Conservation (phyloP, 345 rosid species). For the Salix udensis region DNA sequence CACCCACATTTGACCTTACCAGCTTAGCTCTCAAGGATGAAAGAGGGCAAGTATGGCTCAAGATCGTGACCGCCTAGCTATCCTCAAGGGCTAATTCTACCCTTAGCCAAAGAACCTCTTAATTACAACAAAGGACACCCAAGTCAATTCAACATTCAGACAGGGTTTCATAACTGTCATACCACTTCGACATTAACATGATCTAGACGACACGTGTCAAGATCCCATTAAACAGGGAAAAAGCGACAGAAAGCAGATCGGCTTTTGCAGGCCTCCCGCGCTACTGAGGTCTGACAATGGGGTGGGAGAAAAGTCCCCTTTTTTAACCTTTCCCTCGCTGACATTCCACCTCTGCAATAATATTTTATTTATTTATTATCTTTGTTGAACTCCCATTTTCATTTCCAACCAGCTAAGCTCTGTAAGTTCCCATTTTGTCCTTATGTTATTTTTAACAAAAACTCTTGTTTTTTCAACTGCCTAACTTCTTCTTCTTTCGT, state of each 20-base stretch:
- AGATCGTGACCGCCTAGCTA: not conserved
- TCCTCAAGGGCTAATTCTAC: not conserved
- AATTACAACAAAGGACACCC: not conserved
- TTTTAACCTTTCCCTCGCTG: not conserved
- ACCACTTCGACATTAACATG: not conserved
- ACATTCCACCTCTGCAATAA: slow-evolving; percentile 12
- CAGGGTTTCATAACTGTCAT: slow-evolving; percentile 4
- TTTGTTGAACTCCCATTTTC: not conserved
- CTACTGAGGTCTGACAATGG: not conserved
- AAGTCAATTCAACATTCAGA: not conserved
- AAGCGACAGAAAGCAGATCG: slow-evolving; percentile 15
- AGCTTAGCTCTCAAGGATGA: slow-evolving; percentile 1
- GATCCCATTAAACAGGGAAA: not conserved
- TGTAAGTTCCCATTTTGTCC: not conserved
- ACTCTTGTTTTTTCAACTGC: not conserved
- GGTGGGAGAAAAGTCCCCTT: slow-evolving; percentile 7
- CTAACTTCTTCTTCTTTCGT: not conserved
- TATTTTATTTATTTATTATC: not conserved
- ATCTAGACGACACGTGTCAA: slow-evolving; percentile 11
- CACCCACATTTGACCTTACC: not conserved
- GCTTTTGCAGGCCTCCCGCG: slow-evolving; percentile 10
- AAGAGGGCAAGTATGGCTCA: slow-evolving; percentile 8
- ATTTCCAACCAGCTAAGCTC: not conserved
- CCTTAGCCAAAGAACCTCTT: not conserved
- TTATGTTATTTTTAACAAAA: not conserved